A percentile compares a stretch with the other conserved stretches of the same genome.
These are phyloP conservation scores for Davidsoniella virescens DNA, from an alignment of 2,329 filamentous ascomycete genomes.

Conservation along the genomic window DNA sequence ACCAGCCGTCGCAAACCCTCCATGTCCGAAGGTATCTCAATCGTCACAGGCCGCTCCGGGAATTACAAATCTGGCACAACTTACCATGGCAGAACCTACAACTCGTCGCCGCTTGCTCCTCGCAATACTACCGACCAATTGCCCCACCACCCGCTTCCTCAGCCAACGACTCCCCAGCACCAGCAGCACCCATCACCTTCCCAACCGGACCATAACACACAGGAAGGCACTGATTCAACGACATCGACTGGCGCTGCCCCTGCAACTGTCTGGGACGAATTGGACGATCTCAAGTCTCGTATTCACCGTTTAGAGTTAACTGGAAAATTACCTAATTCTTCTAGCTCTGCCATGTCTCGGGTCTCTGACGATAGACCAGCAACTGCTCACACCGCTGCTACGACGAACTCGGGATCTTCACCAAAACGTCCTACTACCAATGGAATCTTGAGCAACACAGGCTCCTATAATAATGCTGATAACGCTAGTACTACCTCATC, in stretches of 20 bases:
- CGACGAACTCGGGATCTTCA: conserved; percentile 70
- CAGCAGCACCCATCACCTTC: conserved; percentile 16
- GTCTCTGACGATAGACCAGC: conserved; percentile 66
- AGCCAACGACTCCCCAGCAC: conserved; percentile 17
- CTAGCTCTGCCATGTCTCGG: conserved; percentile 61
- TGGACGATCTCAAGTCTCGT: conserved; percentile 86
- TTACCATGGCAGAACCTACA: conserved; percentile 30
- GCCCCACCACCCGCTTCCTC: conserved; percentile 15
- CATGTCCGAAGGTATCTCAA: conserved; percentile 30
- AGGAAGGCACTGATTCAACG: conserved; percentile 69
- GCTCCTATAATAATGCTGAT: conserved; percentile 29
- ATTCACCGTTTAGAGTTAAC: conserved; percentile 82
- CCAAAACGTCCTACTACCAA: conserved; percentile 47
- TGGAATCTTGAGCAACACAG: conserved; percentile 26
- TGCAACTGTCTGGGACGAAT: conserved; percentile 92
- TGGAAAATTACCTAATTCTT: conserved; percentile 70
- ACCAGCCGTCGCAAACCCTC: conserved; percentile 24
- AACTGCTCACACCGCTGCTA: conserved; percentile 81
- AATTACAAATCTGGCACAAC: conserved; percentile 27
- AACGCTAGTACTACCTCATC: conserved; percentile 26
- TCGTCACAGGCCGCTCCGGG: conserved; percentile 25
- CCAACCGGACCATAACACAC: conserved; percentile 22
- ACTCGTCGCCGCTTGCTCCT: conserved; percentile 43
- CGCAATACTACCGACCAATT: conserved; percentile 17
- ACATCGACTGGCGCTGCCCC: conserved; percentile 66